Conservation (phyloP, 2,329 filamentous ascomycete species). For the Dothistroma pini region DNA sequence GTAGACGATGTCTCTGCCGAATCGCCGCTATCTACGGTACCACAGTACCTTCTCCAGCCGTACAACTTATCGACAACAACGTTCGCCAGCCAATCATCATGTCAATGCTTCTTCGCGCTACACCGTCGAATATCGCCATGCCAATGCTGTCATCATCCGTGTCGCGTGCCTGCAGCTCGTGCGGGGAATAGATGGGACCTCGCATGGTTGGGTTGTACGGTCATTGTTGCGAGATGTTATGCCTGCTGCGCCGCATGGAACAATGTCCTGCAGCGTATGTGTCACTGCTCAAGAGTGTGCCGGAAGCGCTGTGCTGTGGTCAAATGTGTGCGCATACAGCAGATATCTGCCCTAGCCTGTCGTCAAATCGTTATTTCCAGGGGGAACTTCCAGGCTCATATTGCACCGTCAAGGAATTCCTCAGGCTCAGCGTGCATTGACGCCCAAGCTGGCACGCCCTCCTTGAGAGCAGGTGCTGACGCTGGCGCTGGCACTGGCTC, state of each 20-base stretch:
- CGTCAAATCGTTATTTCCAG: neutral
- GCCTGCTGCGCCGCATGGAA: neutral
- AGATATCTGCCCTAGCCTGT: neutral
- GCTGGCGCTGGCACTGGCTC: neutral
- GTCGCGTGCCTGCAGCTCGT: conserved; percentile 1
- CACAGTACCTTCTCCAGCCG: neutral
- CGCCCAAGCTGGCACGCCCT: conserved; percentile 11
- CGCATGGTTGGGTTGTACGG: neutral
- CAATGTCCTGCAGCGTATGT: neutral
- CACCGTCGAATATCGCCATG: neutral
- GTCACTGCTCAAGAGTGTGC: neutral
- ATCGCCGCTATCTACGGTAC: conserved; percentile 1
- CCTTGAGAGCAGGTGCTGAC: neutral
- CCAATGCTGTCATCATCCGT: neutral
- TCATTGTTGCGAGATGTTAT: neutral
- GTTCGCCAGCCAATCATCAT: neutral
- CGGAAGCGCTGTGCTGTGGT: neutral
- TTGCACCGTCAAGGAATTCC: conserved; percentile 14
- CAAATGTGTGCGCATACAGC: neutral
- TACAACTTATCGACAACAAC: neutral
- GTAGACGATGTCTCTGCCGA: neutral
- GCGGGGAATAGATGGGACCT: neutral
- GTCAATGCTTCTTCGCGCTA: neutral
- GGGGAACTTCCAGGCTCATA: conserved; percentile 2
- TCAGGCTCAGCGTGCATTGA: conserved; percentile 16